These are phyloP conservation scores for Leonotis leonurus DNA, from an alignment of 257 asterid genomes.

Conservation along the genomic window DNA sequence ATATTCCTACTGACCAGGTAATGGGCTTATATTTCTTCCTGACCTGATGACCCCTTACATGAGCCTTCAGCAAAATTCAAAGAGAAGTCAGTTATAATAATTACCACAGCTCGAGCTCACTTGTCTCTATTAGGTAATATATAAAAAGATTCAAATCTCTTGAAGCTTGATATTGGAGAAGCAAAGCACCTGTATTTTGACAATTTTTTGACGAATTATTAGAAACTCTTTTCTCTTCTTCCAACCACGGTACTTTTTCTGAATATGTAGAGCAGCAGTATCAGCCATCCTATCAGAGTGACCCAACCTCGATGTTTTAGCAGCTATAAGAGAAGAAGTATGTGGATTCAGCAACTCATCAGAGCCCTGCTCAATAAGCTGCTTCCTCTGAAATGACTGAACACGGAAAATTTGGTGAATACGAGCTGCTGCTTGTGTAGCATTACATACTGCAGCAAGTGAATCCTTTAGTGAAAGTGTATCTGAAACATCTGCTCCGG, in stretches of 20 bases:
- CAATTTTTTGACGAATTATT: conserved; percentile 72
- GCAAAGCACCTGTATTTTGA: conserved; percentile 77
- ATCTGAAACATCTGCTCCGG: conserved; percentile 64
- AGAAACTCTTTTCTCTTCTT: conserved; percentile 74
- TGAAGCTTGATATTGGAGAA: conserved; percentile 3
- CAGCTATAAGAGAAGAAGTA: conserved; percentile 52
- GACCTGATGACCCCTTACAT: conserved; percentile 94
- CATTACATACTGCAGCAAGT: conserved; percentile 86
- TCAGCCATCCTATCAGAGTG: conserved; percentile 43
- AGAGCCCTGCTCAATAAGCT: conserved; percentile 37
- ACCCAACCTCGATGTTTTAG: conserved; percentile 52
- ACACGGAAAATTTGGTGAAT: conserved; percentile 79
- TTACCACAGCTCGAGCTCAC: neutral
- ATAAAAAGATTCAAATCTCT: too few relatives aligned
- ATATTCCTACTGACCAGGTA: conserved; percentile 86
- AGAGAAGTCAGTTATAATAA: conserved; percentile 21
- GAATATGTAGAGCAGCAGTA: conserved; percentile 78
- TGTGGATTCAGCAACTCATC: conserved; percentile 38
- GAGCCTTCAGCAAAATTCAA: conserved; percentile 59
- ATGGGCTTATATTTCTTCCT: conserved; percentile 83
- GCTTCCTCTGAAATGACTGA: conserved; percentile 85
- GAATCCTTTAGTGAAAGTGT: conserved; percentile 79
- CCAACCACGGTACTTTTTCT: conserved; percentile 95
- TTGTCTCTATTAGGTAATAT: too few relatives aligned
- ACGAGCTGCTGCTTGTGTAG: conserved; percentile 91